Evolutionary conservation across 768 basidiomycete species (phyloP).

Genomic region (Sporobolomyces phaffii): DNA sequence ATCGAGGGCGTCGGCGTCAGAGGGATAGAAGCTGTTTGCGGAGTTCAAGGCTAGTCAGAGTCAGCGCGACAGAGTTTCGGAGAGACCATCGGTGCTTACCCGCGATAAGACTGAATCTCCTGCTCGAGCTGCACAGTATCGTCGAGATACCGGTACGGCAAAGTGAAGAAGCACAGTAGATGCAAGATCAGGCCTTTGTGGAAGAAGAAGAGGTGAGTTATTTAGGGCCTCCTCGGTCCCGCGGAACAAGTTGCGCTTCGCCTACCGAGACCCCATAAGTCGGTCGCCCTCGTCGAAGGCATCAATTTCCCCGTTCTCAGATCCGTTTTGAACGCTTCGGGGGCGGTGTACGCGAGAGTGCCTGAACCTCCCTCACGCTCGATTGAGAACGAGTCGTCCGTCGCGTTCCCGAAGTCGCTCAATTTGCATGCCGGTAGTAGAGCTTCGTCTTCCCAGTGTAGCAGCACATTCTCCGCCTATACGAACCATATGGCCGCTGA

Average conservation of each 20-base stretch:
- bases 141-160: constrained; percentile 47
- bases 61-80: too few relatives aligned
- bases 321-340: constrained; percentile 18
- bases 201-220: not conserved
- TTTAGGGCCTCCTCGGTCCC: too few relatives aligned
- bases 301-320: constrained; percentile 11
- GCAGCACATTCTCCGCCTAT: constrained; percentile 37
- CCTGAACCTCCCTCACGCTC: constrained; percentile 38
- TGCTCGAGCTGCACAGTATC: constrained; percentile 44
- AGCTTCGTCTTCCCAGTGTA: constrained; percentile 35
- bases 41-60: too few relatives aligned
- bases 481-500: too few relatives aligned
- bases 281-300: constrained; percentile 46
- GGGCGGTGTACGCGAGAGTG: constrained; percentile 29
- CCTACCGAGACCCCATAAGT: constrained; percentile 49
- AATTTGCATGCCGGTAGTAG: constrained; percentile 46
- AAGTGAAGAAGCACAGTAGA: constrained; percentile 48
- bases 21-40: constrained; percentile 10
- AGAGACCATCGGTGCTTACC: constrained; percentile 39
- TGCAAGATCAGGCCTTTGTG: constrained; percentile 47
- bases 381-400: constrained; percentile 41
- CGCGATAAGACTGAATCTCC: constrained; percentile 45
- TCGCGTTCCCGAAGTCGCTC: constrained; percentile 47
- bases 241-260: not conserved
- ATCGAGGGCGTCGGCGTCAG: not conserved